Base-by-base conservation (phyloP, 345 rosid species). In the Euphorbia tirucalli region DNA sequence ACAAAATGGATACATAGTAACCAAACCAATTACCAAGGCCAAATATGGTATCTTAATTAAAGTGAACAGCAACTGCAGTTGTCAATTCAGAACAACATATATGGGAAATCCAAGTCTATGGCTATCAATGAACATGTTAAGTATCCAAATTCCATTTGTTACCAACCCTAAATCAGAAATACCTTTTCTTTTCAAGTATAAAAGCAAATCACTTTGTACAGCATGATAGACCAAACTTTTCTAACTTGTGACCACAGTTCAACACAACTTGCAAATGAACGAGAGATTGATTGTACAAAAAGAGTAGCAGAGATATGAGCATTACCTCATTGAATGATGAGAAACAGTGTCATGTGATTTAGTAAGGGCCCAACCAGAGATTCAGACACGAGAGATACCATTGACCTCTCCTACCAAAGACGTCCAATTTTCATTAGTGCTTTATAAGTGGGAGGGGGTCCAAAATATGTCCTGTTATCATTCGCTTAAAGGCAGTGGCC, bases 371-470 rank as follows among this genome's bases (percentile, higher is more conserved):
- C 86, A 73, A 46, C 35, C 61, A 57, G 83, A 81, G 83, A 81
- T 81, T 77, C 61, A 71, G 77, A 75, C 73, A 72, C 69, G 61
- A 77, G 74, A 83, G 80, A 70, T 68, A 77, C 69, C 84, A 76
- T 83, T 81, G 85, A 86, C 85, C 83, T 81, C 79, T n/a, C n/a
- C n/a, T n/a, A n/a, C n/a, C n/a, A n/a, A n/a, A n/a, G 81, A 73
- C 65, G 54, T 75, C 83, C 76, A 64, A 62, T 63, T 59, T 71
- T 79, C 10, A 41, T 41, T 62, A 86, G 88, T 86, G 84, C 79
- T 80, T 59, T 61, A 74, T 83, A 73, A 83, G 89, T 88, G 87
- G 89, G 75, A 79, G 79, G 85, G 85, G 79, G 75, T 83, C 85
- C 77, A 71, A 61, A 71, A 69, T 61, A 68, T 50, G 70, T 39